Evolutionary conservation across 345 rosid genomes (phyloP), one percentile per base, ranked within the genome.

Genomic region (Syzygium grande): DNA sequence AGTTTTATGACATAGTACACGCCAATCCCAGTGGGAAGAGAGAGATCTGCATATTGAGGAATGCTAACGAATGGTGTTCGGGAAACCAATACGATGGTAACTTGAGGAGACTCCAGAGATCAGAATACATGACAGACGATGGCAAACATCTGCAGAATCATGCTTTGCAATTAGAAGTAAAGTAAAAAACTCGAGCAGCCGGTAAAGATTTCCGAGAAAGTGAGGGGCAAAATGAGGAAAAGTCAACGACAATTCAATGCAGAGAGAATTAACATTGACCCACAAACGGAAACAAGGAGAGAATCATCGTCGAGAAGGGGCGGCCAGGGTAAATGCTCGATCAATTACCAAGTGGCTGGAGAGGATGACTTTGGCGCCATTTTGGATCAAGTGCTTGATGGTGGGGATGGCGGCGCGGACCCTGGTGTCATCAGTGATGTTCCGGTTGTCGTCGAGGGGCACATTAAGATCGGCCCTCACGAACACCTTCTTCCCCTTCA

Each of bases 381-480:
- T 95, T 22, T 88, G 89, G 84, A 94, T 96, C 96, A 98, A 92
- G 89, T 96, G 93, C 95, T 98, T 96, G 92, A 98, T 96, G 49
- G 99, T 96, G n/a, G 99, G 99, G 68, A 98, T 51, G 55, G 99
- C 99, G 41, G 99, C 99, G 49, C 99, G 93, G 58, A 98, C 86
- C 90, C 99, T 96, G 52, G 99, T 98, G 86, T 98, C 99, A 88
- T 98, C 99, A 17, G 98, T 96, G 90, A 98, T 96, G 86, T 96
- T 96, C 91, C 94, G 97, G 94, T 89, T 95, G 63, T 96, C 98
- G 68, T 98, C 99, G 84, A 98, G 89, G 86, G 99, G 99, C 77
- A 98, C 99, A 89, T 98, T 96, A 85, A 98, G 93, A 87, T 98
- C 99, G 87, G 94, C 99, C 87, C 99, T 93, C 85, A 98, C 99